Evolutionary conservation across 2,329 filamentous ascomycete species (phyloP).

Genomic region (Catunica adiposa): DNA sequence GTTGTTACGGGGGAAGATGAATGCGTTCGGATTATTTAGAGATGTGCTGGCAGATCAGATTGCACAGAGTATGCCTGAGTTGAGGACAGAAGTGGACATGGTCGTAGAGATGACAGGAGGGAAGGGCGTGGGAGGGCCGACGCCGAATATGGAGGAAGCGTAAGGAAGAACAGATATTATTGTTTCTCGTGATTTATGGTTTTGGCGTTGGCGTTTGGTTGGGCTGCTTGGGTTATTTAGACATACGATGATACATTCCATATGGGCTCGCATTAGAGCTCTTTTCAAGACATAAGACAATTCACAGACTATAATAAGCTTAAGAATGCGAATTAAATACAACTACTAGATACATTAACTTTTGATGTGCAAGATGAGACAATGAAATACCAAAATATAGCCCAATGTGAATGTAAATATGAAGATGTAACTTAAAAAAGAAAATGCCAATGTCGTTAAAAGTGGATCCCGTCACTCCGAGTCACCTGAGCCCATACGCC

Average conservation of each 20-base stretch:
- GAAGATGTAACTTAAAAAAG: neutral
- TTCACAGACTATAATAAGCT: no score
- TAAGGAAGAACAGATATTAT: neutral
- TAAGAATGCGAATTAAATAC: no score
- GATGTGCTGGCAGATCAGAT: conserved; percentile 46
- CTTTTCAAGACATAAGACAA: no score
- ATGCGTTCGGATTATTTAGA: conserved; percentile 43
- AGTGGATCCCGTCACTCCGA: neutral
- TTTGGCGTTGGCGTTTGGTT: neutral
- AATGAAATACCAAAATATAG: neutral
- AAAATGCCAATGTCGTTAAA: neutral
- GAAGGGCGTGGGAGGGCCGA: conserved; percentile 14
- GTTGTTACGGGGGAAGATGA: conserved; percentile 46
- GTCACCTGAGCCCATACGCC: neutral
- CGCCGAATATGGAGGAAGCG: conserved; percentile 2
- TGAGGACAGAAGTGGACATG: conserved; percentile 33
- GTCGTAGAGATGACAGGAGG: conserved; percentile 30
- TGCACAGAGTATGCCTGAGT: conserved; percentile 40
- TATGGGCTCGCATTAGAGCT: no score
- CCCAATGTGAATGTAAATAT: neutral
- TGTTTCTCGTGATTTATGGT: neutral
- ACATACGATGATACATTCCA: no score
- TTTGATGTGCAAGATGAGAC: neutral
- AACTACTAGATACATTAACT: no score
- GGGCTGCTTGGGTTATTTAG: neutral